These are phyloP conservation scores for Penicillium flavigenum DNA, from an alignment of 495 filamentous ascomycete species.

Conservation along the genomic window DNA sequence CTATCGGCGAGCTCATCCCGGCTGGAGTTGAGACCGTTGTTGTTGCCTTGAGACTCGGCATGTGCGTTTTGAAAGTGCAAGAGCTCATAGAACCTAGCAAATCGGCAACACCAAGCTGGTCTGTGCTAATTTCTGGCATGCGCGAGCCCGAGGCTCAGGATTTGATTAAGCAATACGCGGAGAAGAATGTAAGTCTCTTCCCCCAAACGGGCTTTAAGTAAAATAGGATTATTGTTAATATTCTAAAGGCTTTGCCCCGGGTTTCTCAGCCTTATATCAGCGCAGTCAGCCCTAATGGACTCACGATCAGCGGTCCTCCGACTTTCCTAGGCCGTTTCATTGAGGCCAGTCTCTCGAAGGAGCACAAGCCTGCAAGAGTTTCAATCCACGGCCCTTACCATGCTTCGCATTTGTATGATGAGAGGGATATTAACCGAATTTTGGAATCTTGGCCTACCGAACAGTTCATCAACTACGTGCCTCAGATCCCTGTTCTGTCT, in stretches of 20 bases:
- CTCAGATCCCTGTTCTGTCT: conserved; percentile 58
- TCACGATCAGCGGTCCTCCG: conserved; percentile 81
- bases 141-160: conserved; percentile 29
- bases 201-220: conserved; percentile 21
- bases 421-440: conserved; percentile 60
- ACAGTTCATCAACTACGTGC: conserved; percentile 45
- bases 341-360: conserved; percentile 49
- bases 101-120: conserved; percentile 37
- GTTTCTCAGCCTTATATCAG: conserved; percentile 71
- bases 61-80: conserved; percentile 50
- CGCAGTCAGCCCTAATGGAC: conserved; percentile 63
- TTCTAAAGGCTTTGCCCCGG: conserved; percentile 53
- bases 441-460: conserved; percentile 40
- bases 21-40: conserved; percentile 68
- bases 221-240: conserved; percentile 23
- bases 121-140: conserved; percentile 41
- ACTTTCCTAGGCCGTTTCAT: conserved; percentile 58
- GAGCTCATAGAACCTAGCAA: conserved; percentile 33
- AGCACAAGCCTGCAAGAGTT: conserved; percentile 58
- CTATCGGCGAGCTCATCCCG: conserved; percentile 65
- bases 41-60: conserved; percentile 70
- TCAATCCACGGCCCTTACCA: conserved; percentile 82
- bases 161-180: conserved; percentile 27
- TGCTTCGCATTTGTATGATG: conserved; percentile 67
- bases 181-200: conserved; percentile 48